Evolutionary conservation across 306 rosid genomes (phyloP).

Genomic region (Fagus crenata): DNA sequence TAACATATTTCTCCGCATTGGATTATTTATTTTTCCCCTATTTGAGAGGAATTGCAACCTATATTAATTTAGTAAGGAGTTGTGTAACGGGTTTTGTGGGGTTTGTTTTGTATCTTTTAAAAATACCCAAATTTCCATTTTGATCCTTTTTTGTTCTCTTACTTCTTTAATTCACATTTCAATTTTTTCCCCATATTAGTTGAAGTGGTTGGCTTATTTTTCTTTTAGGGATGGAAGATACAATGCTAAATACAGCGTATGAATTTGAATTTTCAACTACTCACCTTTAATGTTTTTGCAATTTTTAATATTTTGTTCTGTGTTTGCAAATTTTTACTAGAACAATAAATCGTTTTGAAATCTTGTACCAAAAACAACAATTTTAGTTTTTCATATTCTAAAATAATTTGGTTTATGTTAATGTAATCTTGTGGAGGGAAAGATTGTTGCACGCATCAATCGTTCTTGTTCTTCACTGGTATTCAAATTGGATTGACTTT

Average conservation of each 20-base stretch:
- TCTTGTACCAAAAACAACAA: background rate
- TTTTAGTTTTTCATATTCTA: background rate
- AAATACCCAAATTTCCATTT: background rate
- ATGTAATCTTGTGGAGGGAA: background rate
- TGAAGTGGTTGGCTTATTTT: background rate
- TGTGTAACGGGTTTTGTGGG: background rate
- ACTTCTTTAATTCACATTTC: background rate
- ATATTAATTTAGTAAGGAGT: background rate
- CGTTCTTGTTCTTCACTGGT: background rate
- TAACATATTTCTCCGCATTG: background rate
- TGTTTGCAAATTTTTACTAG: background rate
- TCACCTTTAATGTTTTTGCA: background rate
- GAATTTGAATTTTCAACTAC: background rate
- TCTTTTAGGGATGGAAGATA: background rate
- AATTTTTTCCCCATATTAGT: background rate
- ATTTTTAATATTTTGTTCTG: background rate
- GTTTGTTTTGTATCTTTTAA: background rate
- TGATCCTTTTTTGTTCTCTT: background rate
- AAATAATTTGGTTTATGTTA: background rate
- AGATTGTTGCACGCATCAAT: background rate
- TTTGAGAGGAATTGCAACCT: background rate
- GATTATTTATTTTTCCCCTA: too few relatives aligned
- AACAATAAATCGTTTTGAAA: background rate
- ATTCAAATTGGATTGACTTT: constrained; percentile 22
- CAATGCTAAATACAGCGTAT: background rate